These are phyloP conservation scores for Acorus calamus DNA, from an alignment of 106 monocot species.

Conservation along the genomic window DNA sequence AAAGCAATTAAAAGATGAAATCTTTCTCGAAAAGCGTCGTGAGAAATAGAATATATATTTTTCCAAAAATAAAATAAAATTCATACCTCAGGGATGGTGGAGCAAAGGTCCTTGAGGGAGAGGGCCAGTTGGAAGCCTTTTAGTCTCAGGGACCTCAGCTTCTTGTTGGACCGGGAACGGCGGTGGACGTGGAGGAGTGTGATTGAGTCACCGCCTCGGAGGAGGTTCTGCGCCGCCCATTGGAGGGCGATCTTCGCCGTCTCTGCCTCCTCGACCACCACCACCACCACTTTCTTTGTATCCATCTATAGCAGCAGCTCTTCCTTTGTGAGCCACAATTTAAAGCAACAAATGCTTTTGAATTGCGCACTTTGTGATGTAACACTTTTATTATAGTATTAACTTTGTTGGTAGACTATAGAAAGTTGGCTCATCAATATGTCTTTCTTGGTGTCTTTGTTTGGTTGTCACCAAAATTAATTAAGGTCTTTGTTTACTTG, in stretches of 20 bases:
- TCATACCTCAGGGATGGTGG: constrained; percentile 57
- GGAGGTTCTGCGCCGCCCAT: constrained; percentile 72
- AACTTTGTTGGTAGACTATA: too few relatives aligned
- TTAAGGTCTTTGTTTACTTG: too few relatives aligned
- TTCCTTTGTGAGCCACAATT: too few relatives aligned
- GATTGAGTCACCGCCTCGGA: constrained; percentile 59
- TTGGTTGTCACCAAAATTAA: too few relatives aligned
- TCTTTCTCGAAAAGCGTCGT: background rate
- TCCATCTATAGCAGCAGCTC: constrained; percentile 18
- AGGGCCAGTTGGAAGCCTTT: constrained; percentile 86
- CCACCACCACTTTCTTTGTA: constrained; percentile 72
- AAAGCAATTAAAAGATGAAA: too few relatives aligned
- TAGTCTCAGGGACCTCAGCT: constrained; percentile 49
- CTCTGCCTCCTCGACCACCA: constrained; percentile 62
- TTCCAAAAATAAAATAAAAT: background rate
- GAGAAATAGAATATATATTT: background rate
- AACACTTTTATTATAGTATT: too few relatives aligned
- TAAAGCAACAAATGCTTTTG: too few relatives aligned
- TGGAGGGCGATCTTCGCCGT: constrained; percentile 43
- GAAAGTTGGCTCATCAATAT: too few relatives aligned
- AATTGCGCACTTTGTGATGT: too few relatives aligned
- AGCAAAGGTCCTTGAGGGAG: constrained; percentile 85
- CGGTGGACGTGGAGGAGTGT: constrained; percentile 69
- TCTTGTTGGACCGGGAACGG: constrained; percentile 37
- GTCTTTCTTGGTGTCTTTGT: too few relatives aligned